phyloP scores from a whole-genome alignment of 108 stramenopile genomes.

The Skeletonema grethae region DNA sequence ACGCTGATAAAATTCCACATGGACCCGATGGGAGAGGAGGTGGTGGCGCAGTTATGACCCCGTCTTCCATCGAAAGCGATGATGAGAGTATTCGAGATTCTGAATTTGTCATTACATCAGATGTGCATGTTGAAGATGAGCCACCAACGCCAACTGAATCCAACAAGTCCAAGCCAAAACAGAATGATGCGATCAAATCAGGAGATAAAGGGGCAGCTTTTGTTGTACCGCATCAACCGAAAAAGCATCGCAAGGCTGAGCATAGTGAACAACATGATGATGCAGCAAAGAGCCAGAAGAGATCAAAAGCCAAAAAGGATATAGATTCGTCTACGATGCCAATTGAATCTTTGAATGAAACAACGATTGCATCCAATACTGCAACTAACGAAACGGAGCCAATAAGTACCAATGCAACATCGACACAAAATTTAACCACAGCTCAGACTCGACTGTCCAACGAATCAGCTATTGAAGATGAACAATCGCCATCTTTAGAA shows the following conservation, averaged over 20 bases:
- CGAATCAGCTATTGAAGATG: background rate
- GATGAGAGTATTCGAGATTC: background rate
- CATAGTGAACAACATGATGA: conserved; percentile 10
- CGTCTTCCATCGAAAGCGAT: background rate
- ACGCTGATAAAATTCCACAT: conserved; percentile 27
- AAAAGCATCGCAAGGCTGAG: background rate
- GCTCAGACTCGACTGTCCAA: background rate
- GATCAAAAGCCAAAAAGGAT: conserved; percentile 9
- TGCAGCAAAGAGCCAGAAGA: conserved; percentile 6
- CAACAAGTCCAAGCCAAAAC: background rate
- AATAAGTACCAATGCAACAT: background rate
- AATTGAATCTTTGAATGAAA: background rate
- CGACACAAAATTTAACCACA: background rate
- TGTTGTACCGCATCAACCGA: conserved; percentile 7
- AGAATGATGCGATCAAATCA: conserved; percentile 6
- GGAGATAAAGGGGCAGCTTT: conserved; percentile 9
- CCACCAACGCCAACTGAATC: background rate
- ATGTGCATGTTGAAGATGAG: background rate
- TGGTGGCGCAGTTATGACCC: background rate
- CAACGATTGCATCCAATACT: conserved; percentile 6
- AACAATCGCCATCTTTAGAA: background rate
- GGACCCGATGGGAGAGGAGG: conserved; percentile 32
- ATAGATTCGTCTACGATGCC: background rate
- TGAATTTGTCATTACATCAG: conserved; percentile 7
- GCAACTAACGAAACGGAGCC: background rate